These are phyloP conservation scores for Plasmodium billcollinsi DNA, from an alignment of 169 alveolate species.

Conservation along the genomic window DNA sequence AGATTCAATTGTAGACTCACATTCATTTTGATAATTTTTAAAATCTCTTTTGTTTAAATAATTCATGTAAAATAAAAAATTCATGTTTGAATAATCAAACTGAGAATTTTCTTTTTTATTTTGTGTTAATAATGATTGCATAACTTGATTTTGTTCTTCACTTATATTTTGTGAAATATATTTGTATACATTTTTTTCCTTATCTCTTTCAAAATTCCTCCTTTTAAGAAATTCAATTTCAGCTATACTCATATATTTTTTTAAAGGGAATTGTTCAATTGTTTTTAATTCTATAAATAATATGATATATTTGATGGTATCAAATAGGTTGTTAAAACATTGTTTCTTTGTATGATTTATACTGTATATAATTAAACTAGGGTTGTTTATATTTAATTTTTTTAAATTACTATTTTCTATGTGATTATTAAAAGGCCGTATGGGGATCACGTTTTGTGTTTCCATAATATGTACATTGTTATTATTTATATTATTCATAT, in stretches of 20 bases:
- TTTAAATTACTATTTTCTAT: slow-evolving; percentile 23
- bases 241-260: slow-evolving; percentile 6
- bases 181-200: slow-evolving; percentile 44
- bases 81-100: slow-evolving; percentile 34
- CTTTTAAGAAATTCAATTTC: slow-evolving; percentile 63
- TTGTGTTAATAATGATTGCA: slow-evolving; percentile 11
- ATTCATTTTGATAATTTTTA: background rate
- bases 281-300: slow-evolving; percentile 48
- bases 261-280: slow-evolving; percentile 16
- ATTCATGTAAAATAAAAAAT: slow-evolving; percentile 33
- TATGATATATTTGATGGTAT: slow-evolving; percentile 20
- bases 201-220: slow-evolving; percentile 41
- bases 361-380: background rate
- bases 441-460: background rate
- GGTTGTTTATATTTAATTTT: slow-evolving; percentile 7
- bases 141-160: slow-evolving; percentile 16
- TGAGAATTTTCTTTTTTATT: slow-evolving; percentile 3
- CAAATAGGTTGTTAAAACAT: background rate
- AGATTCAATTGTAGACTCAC: background rate
- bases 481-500: no score
- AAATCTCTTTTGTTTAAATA: slow-evolving; percentile 10
- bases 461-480: background rate
- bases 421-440: slow-evolving; percentile 9
- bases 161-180: slow-evolving; percentile 31
- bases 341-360: background rate